Conservation (phyloP, 83 land plant species). For the Thuja plicata region DNA sequence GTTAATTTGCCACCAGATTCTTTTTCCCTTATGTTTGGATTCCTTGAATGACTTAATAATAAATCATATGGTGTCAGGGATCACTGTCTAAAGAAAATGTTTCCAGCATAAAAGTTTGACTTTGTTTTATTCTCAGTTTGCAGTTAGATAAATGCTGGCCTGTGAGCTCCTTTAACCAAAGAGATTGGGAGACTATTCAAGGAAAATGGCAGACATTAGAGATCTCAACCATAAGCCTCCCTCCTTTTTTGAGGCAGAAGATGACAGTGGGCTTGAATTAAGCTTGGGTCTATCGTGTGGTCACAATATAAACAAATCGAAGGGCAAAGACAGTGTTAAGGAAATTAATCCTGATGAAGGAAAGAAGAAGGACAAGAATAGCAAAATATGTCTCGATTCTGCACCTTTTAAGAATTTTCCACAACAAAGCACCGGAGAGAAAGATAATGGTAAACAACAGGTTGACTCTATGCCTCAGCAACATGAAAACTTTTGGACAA, state of each 20-base stretch:
- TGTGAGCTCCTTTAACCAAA: neutral
- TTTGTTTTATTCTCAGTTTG: neutral
- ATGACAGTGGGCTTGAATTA: slow-evolving; percentile 59
- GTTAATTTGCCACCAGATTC: neutral
- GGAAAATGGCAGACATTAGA: slow-evolving; percentile 9
- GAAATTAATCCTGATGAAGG: slow-evolving; percentile 34
- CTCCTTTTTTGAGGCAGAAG: slow-evolving; percentile 23
- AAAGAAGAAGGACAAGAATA: slow-evolving; percentile 15
- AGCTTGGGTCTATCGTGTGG: slow-evolving; percentile 62
- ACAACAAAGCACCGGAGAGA: slow-evolving; percentile 20
- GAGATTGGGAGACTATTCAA: neutral
- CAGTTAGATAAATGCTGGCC: neutral
- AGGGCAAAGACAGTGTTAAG: slow-evolving; percentile 23
- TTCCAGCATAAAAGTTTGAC: neutral
- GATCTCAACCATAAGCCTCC: neutral
- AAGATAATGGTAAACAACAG: slow-evolving; percentile 19
- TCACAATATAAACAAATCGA: slow-evolving; percentile 34
- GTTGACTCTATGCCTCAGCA: slow-evolving; percentile 10
- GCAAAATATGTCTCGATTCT: neutral
- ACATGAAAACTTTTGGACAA: slow-evolving; percentile 36
- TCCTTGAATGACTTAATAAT: neutral
- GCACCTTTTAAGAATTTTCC: slow-evolving; percentile 30
- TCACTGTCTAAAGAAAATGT: neutral
- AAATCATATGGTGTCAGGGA: neutral
- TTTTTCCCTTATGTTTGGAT: neutral